Percentiles rank a stretch among this genome's conserved stretches.
These are phyloP conservation scores for Stipa capillata DNA, from an alignment of 176 grass and related monocot genomes.

Conservation along the genomic window DNA sequence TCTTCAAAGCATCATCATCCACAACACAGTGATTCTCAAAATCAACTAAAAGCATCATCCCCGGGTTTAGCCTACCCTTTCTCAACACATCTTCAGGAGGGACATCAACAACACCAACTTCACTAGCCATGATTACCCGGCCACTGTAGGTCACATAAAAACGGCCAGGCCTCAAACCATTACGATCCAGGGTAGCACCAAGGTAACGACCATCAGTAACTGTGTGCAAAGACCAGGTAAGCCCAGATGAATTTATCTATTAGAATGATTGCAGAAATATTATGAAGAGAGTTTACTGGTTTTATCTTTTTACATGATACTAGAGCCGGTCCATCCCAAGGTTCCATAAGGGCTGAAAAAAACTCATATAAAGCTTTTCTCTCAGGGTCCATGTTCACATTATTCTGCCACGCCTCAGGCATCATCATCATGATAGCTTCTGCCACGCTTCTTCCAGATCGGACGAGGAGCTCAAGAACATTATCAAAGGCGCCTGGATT, in stretches of 20 bases:
- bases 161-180: conserved; percentile 58
- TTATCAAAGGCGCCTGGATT: conserved; percentile 53
- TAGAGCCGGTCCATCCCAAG: conserved; percentile 67
- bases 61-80: conserved; percentile 55
- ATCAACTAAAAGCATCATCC: conserved; percentile 72
- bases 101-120: conserved; percentile 71
- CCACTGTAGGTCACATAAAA: conserved; percentile 54
- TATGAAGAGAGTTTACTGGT: background rate
- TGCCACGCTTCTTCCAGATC: conserved; percentile 43
- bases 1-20: conserved; percentile 52
- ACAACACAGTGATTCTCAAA: conserved; percentile 55
- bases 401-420: conserved; percentile 67
- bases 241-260: background rate
- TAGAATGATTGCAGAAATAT: background rate
- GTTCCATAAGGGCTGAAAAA: conserved; percentile 64
- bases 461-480: conserved; percentile 57
- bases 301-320: conserved; percentile 42
- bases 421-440: conserved; percentile 85
- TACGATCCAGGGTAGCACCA: conserved; percentile 64
- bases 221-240: background rate
- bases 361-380: conserved; percentile 53
- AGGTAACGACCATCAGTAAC: conserved; percentile 68
- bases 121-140: conserved; percentile 58
- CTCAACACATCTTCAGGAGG: conserved; percentile 35
- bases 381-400: conserved; percentile 49